Evolutionary conservation across 768 basidiomycete species (phyloP).

Genomic region (Pluteus cervinus): DNA sequence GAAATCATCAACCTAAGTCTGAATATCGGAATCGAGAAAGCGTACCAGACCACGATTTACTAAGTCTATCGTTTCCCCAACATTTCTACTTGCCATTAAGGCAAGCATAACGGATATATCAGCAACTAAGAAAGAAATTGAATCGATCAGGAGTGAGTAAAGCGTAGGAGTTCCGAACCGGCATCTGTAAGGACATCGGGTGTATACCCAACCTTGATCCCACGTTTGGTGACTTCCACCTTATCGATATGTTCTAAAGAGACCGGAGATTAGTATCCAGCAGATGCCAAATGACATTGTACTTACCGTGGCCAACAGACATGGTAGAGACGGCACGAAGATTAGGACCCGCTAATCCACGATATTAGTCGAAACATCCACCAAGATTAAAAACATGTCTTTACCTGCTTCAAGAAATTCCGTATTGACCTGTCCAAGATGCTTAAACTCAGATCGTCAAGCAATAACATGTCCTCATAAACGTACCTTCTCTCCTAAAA

Average conservation of each 20-base stretch:
- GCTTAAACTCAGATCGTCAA: background rate
- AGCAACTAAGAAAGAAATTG: slow-evolving; percentile 51
- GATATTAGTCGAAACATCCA: background rate
- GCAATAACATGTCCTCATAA: background rate
- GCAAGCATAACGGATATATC: slow-evolving; percentile 88
- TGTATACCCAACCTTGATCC: slow-evolving; percentile 80
- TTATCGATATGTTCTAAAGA: slow-evolving; percentile 75
- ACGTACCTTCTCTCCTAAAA: slow-evolving; percentile 66
- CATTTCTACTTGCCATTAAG: slow-evolving; percentile 89
- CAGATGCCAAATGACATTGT: background rate
- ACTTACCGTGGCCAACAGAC: slow-evolving; percentile 82
- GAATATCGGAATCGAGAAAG: background rate
- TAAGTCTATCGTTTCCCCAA: slow-evolving; percentile 51
- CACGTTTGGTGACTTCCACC: slow-evolving; percentile 47
- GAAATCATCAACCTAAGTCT: background rate
- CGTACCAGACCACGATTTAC: slow-evolving; percentile 65
- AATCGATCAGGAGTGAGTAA: background rate
- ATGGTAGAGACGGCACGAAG: slow-evolving; percentile 88
- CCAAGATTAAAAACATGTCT: background rate
- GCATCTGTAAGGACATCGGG: slow-evolving; percentile 93
- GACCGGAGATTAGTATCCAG: background rate
- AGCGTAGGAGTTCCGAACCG: slow-evolving; percentile 32
- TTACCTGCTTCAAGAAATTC: slow-evolving; percentile 63
- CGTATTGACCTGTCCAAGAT: slow-evolving; percentile 51
- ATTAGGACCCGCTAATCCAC: slow-evolving; percentile 54